phyloP scores from a whole-genome alignment of 140 eudicot species.

The Ambrosia hybrid region DNA sequence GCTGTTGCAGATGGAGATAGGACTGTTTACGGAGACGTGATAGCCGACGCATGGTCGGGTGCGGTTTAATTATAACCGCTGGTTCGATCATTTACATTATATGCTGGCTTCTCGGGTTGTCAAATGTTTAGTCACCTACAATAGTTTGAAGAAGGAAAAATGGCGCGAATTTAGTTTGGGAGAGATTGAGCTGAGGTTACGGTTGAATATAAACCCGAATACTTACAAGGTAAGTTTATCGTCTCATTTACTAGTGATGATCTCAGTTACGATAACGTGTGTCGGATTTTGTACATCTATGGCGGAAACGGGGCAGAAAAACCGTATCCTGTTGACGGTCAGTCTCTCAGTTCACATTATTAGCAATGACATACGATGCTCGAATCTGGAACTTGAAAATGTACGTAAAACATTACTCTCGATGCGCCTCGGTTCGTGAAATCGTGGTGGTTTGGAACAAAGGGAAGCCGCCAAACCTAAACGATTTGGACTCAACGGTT shows the following conservation, averaged over 20 bases:
- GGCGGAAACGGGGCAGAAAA: conserved; percentile 89
- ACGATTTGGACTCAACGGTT: conserved; percentile 64
- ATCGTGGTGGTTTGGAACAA: conserved; percentile 93
- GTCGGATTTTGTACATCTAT: conserved; percentile 48
- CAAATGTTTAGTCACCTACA: conserved; percentile 53
- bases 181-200: conserved; percentile 44
- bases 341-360: conserved; percentile 73
- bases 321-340: conserved; percentile 54
- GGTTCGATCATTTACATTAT: conserved; percentile 39
- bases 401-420: conserved; percentile 76
- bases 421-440: conserved; percentile 82
- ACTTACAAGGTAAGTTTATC: conserved; percentile 46
- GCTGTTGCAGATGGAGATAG: conserved; percentile 83
- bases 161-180: conserved; percentile 42
- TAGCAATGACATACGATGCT: conserved; percentile 89
- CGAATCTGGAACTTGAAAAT: conserved; percentile 84
- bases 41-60: conserved; percentile 63
- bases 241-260: conserved; percentile 33
- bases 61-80: conserved; percentile 46
- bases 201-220: conserved; percentile 58
- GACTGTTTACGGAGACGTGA: conserved; percentile 57
- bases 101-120: conserved; percentile 68
- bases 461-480: conserved; percentile 54
- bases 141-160: conserved; percentile 57
- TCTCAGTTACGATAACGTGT: conserved; percentile 49